Conservation (phyloP, 371 early-diverging fungal species). For the Mucor racemosus region DNA sequence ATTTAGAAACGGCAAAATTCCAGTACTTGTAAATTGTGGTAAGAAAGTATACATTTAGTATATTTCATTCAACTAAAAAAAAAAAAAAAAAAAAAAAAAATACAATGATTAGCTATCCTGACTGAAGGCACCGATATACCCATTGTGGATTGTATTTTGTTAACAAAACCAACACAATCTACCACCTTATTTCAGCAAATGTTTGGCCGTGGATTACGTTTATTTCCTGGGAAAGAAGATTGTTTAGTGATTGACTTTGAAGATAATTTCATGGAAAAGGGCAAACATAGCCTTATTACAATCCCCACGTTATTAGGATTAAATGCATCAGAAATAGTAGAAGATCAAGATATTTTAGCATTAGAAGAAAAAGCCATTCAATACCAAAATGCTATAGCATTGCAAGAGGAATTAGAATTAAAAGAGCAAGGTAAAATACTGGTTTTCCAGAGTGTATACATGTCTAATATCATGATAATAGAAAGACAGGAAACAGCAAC, state of each 20-base stretch:
- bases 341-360: slow-evolving; percentile 20
- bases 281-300: slow-evolving; percentile 55
- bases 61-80: background rate
- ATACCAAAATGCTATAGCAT: background rate
- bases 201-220: slow-evolving; percentile 92
- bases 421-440: background rate
- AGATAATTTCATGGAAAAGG: slow-evolving; percentile 56
- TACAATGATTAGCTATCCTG: slow-evolving; percentile 49
- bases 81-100: background rate
- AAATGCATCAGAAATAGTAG: slow-evolving; percentile 48
- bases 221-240: slow-evolving; percentile 66
- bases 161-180: slow-evolving; percentile 89
- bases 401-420: background rate
- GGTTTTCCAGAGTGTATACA: background rate
- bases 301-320: slow-evolving; percentile 76
- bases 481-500: slow-evolving; percentile 15
- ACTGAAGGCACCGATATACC: slow-evolving; percentile 93
- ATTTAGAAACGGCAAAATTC: slow-evolving; percentile 71
- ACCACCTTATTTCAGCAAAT: slow-evolving; percentile 89
- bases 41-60: slow-evolving; percentile 1
- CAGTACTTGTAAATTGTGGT: slow-evolving; percentile 91
- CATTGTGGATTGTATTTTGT: slow-evolving; percentile 82
- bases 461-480: background rate
- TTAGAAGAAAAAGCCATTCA: slow-evolving; percentile 9
- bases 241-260: slow-evolving; percentile 91